Evolutionary conservation across 2,329 filamentous ascomycete genomes (phyloP), one percentile per base, ranked within the genome.

Genomic region (Cladosporium sp.): DNA sequence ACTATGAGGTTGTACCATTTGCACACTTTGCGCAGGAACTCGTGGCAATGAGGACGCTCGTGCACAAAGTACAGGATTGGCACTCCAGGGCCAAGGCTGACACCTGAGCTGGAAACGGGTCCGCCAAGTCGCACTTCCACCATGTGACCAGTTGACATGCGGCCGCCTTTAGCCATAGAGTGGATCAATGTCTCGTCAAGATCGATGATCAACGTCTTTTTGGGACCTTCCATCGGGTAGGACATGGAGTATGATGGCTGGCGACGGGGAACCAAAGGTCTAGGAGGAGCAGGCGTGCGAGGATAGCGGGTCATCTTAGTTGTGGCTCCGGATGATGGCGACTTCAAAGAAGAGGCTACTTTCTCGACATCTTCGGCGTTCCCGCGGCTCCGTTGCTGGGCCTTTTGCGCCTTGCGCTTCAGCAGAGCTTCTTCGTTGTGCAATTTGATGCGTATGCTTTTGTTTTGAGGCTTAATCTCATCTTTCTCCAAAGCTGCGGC

Each of bases 1-100:
- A 98, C 85, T 61, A 99, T 92, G 18, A 99, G 83, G 76, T 97
- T 98, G 81, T 96, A 99, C 95, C 95, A 99, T 81, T 97, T 97
- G 83, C 89, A 93, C 56, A 97, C 88, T 81, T 91, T 92, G 74
- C 93, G 90, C 74, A 99, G 80, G 75, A 99, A 99, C 72, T 98
- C 94, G 78, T 99, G 95, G 78, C 95, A 99, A 76, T 95, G 90
- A 40, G 95, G 95, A 69, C 95, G 89, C 80, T 99, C 98, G 81
- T 99, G 95, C 61, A 99, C 95, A 82, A 97, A 99, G 82, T 99
- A 99, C 68, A 99, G 81, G 71, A 99, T 98, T 0, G 95, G 95
- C 76, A 99, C 93, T 75, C 97, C 94, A 49, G 93, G 92, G 8
- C 91, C 92, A 29, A 91, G 81, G 37, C 69, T 68, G 1, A 72